phyloP scores from a whole-genome alignment of 208 protist genomes.

The Trypanosoma vivax region DNA sequence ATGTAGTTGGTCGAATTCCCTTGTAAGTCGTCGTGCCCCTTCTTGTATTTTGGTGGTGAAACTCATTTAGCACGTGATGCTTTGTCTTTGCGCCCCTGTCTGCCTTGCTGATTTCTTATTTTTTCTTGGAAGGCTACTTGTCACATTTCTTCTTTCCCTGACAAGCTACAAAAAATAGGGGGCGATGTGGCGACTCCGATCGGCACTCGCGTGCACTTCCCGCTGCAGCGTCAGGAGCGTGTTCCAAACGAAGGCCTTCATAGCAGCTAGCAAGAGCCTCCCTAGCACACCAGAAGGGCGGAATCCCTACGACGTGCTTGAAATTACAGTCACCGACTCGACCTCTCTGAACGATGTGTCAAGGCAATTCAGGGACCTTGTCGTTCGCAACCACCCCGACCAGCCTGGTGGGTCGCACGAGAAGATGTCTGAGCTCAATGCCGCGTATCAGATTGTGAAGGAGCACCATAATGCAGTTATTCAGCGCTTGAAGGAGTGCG shows the following conservation, averaged over 20 bases:
- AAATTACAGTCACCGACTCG: constrained; percentile 63
- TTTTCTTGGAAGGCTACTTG: background rate
- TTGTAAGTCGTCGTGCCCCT: no score
- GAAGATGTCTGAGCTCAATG: constrained; percentile 86
- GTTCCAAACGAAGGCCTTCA: constrained; percentile 78
- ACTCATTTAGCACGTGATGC: no score
- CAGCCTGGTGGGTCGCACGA: constrained; percentile 83
- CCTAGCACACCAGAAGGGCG: constrained; percentile 74
- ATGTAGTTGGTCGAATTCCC: no score
- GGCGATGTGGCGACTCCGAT: constrained; percentile 15
- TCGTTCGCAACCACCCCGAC: constrained; percentile 85
- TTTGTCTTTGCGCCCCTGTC: no score
- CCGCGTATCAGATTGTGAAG: constrained; percentile 86
- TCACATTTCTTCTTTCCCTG: constrained; percentile 1
- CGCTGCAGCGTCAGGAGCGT: constrained; percentile 30
- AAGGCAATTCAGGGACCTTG: constrained; percentile 81
- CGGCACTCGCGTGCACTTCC: constrained; percentile 1
- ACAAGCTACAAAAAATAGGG: background rate
- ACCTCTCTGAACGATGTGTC: constrained; percentile 79
- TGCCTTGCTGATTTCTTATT: no score
- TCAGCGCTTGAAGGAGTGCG: constrained; percentile 51
- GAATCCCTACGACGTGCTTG: constrained; percentile 89
- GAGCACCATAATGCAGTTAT: constrained; percentile 74
- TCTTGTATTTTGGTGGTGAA: no score
- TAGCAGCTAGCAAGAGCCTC: constrained; percentile 61